Evolutionary conservation across 176 grass and related monocot species (phyloP).

Genomic region (Panicum miliaceum): DNA sequence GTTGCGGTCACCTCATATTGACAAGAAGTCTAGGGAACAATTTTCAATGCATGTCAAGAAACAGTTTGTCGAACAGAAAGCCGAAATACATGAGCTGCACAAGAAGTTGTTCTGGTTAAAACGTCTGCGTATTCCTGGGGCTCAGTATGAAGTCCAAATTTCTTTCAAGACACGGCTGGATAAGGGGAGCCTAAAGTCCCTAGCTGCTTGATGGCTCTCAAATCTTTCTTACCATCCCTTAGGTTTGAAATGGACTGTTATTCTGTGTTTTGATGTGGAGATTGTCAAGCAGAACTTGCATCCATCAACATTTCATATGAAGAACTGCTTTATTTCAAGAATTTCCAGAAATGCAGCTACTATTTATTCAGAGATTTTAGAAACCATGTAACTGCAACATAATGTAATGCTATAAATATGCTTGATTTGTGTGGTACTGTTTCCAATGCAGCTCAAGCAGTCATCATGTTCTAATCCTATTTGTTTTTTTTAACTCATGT

Average conservation of each 20-base stretch:
- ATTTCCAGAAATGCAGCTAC: neutral
- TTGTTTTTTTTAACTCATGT: neutral
- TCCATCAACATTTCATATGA: conserved; percentile 2
- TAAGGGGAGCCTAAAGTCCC: conserved; percentile 6
- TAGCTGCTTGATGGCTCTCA: conserved; percentile 5
- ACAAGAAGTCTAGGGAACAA: conserved; percentile 73
- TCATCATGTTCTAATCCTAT: neutral
- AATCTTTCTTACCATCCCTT: neutral
- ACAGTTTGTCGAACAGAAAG: conserved; percentile 47
- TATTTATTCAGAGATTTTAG: neutral
- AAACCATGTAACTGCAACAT: neutral
- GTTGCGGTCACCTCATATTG: conserved; percentile 70
- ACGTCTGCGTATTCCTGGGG: conserved; percentile 47
- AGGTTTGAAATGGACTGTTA: neutral
- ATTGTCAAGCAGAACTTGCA: conserved; percentile 11
- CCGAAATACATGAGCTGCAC: conserved; percentile 31
- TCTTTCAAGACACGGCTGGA: conserved; percentile 61
- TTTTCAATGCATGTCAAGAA: conserved; percentile 61
- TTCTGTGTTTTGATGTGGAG: neutral
- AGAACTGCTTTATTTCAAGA: neutral
- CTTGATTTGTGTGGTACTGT: neutral
- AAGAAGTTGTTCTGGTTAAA: conserved; percentile 70
- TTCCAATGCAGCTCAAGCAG: neutral
- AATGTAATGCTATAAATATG: neutral
- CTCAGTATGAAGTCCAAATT: conserved; percentile 56